Conservation (phyloP, 2,329 filamentous ascomycete genomes). For the Aspergillus sp. region DNA sequence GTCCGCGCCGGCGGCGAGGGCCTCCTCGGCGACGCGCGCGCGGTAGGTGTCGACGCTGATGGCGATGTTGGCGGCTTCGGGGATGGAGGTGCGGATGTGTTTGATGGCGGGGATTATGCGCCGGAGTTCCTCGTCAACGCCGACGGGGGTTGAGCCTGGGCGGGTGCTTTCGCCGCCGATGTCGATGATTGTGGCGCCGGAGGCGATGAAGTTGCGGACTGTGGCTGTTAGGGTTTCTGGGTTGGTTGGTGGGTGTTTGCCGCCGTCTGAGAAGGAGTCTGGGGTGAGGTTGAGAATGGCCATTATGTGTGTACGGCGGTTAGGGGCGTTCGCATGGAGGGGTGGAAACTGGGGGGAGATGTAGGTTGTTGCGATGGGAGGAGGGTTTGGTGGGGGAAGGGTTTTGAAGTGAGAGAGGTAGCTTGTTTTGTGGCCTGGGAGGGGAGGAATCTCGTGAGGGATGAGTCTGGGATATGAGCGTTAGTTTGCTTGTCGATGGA, state of each 20-base stretch:
- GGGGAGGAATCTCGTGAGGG: conserved; percentile 38
- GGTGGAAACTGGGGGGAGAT: conserved; percentile 45
- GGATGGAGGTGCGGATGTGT: conserved; percentile 64
- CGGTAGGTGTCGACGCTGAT: conserved; percentile 94
- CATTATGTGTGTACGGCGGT: conserved; percentile 76
- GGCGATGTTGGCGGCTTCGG: conserved; percentile 62
- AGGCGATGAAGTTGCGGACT: conserved; percentile 61
- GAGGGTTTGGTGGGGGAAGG: conserved; percentile 35
- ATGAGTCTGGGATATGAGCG: conserved; percentile 35
- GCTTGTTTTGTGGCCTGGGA: conserved; percentile 27
- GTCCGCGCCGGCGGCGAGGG: conserved; percentile 76
- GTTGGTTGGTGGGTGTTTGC: conserved; percentile 56
- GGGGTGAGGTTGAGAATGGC: conserved; percentile 92
- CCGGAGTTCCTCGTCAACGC: conserved; percentile 69
- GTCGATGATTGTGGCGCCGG: conserved; percentile 82
- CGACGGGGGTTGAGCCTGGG: conserved; percentile 69
- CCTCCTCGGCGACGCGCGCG: conserved; percentile 74
- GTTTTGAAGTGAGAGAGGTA: conserved; percentile 36
- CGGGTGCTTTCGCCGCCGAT: conserved; percentile 92
- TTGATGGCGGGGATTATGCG: conserved; percentile 79
- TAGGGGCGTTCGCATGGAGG: conserved; percentile 57
- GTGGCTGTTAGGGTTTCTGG: conserved; percentile 54
- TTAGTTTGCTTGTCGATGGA: conserved; percentile 7
- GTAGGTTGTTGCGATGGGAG: conserved; percentile 40
- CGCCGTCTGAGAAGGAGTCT: conserved; percentile 95